These are phyloP conservation scores for Zygotorulaspora mrakii DNA, from an alignment of 1,139 yeast species.

Conservation along the genomic window DNA sequence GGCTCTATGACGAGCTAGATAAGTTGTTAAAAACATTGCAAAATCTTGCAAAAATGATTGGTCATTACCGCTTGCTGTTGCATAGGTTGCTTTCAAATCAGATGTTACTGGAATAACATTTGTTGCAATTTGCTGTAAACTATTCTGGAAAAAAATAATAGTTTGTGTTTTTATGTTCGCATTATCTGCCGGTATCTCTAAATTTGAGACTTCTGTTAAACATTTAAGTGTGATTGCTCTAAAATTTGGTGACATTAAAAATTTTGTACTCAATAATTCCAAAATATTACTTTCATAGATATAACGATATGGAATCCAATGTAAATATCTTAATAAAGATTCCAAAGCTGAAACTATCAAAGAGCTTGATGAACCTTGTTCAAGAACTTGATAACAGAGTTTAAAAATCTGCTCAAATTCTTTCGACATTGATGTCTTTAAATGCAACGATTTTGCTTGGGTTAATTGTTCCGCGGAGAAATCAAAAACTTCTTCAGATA, in stretches of 20 bases:
- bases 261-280: slow-evolving; percentile 66
- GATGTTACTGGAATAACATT: slow-evolving; percentile 70
- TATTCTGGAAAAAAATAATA: slow-evolving; percentile 62
- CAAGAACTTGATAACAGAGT: slow-evolving; percentile 87
- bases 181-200: slow-evolving; percentile 61
- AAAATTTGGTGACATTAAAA: slow-evolving; percentile 73
- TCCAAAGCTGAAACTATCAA: slow-evolving; percentile 81
- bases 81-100: slow-evolving; percentile 70
- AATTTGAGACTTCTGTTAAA: slow-evolving; percentile 80
- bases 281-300: slow-evolving; percentile 84
- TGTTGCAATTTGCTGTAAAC: slow-evolving; percentile 65
- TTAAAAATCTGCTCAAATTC: slow-evolving; percentile 93
- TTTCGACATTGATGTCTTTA: slow-evolving; percentile 78
- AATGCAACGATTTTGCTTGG: slow-evolving; percentile 81
- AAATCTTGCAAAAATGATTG: slow-evolving; percentile 94
- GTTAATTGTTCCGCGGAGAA: slow-evolving; percentile 93
- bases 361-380: slow-evolving; percentile 78
- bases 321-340: slow-evolving; percentile 77
- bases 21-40: slow-evolving; percentile 88
- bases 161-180: slow-evolving; percentile 46
- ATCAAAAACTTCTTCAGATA: slow-evolving; percentile 95
- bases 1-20: slow-evolving; percentile 68
- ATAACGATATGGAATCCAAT: slow-evolving; percentile 91
- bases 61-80: slow-evolving; percentile 72
- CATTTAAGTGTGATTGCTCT: slow-evolving; percentile 85